Evolutionary conservation across 768 basidiomycete species (phyloP), one percentile per base, ranked within the genome.

Genomic region (Tubosaeta sp.): DNA sequence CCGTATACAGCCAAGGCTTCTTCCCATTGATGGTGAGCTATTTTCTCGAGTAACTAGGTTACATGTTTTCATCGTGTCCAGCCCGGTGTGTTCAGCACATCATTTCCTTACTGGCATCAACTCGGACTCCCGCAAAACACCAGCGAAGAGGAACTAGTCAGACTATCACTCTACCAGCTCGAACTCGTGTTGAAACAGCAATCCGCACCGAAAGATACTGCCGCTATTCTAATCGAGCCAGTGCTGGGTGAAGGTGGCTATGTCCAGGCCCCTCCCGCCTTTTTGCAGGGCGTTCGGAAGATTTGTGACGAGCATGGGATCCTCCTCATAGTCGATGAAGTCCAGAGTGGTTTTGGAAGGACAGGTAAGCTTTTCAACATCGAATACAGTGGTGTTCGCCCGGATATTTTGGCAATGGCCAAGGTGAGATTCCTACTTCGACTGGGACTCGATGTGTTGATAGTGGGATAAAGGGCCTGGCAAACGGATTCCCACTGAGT

Each of bases 161-260:
- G 78, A 27, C 71, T 82, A 39, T 84, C 86, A 17, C 76, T 93
- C 14, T 85, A 87, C 69, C 90, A 95, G 66, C 78, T 97, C 17
- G 85, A 91, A 50, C 78, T 97, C 13, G 65, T 95, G 12, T 71
- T 87, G 53, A 72, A 74, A 46, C 95, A 97, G 68, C 91, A 94
- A 68, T 86, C 85, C 7, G 76, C 85, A 2, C 89, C 94, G 0
- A 69, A 71, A 5, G 95, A 97, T 66, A 95, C 93, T 1, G 92
- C 95, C 2, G 94, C 93, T n/a, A 86, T 97, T 63, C 71, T 98
- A 57, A 71, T 98, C 38, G 95, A 98, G 75, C 90, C 95, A 38
- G 86, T 97, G 1, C 76, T 97, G 29, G 95, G 94, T 25, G 95
- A 97, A 70, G 95, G 95, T 33, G 95, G 95, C 1, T 97, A 98